These are phyloP conservation scores for Picea glauca DNA, from an alignment of 75 land plant genomes.

Conservation along the genomic window DNA sequence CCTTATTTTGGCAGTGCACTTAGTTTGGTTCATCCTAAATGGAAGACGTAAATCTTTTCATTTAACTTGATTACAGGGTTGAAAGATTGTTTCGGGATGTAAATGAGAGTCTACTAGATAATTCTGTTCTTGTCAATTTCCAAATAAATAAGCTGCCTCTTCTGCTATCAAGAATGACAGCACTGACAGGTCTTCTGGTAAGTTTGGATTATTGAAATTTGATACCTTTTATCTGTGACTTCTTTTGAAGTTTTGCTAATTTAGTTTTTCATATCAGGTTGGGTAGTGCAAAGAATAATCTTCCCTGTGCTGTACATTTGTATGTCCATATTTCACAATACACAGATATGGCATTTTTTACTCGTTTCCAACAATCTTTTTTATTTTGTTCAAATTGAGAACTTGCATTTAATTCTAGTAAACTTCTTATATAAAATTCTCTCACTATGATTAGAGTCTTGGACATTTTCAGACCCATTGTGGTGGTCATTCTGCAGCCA, in stretches of 20 bases:
- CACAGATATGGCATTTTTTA: neutral
- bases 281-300: neutral
- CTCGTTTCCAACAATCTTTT: neutral
- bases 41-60: too few species aligned
- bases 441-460: too few species aligned
- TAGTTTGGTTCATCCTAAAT: too few species aligned
- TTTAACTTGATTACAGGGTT: conserved; percentile 47
- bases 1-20: too few species aligned
- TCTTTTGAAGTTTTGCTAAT: neutral
- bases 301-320: neutral
- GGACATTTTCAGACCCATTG: too few species aligned
- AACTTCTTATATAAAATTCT: too few species aligned
- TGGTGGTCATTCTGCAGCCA: too few species aligned
- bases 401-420: neutral
- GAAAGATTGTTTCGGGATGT: conserved; percentile 64
- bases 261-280: neutral
- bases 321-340: neutral
- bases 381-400: neutral
- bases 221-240: neutral
- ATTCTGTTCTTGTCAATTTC: conserved; percentile 45
- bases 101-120: conserved; percentile 35
- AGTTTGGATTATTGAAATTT: neutral
- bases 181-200: conserved; percentile 75
- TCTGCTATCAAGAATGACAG: conserved; percentile 55
- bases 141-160: conserved; percentile 55